phyloP scores from a whole-genome alignment of 345 rosid species.

The Aegle marmelos region DNA sequence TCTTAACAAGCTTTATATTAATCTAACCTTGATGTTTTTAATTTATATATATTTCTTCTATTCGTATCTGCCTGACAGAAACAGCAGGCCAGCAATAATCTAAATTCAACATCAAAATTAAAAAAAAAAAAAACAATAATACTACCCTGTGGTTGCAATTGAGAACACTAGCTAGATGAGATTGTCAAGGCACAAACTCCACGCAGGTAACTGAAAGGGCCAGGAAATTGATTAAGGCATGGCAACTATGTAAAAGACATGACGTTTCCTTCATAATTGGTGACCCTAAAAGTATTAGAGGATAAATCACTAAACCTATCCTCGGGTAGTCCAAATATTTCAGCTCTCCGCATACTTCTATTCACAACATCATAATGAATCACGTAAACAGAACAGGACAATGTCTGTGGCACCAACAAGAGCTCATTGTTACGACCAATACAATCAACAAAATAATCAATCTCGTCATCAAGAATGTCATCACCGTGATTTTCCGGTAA shows the following conservation, averaged over 20 bases:
- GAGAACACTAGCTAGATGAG: background rate
- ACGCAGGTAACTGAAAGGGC: background rate
- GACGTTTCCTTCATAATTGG: constrained; percentile 9
- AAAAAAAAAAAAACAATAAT: no score
- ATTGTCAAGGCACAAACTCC: background rate
- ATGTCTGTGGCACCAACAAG: constrained; percentile 7
- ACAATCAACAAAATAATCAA: constrained; percentile 10
- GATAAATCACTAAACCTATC: constrained; percentile 6
- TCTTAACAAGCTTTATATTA: no score
- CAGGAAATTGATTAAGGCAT: background rate
- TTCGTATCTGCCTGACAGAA: no score
- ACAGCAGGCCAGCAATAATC: no score
- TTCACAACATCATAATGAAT: background rate
- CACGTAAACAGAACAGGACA: constrained; percentile 5
- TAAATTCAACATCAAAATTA: no score
- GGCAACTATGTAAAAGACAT: background rate
- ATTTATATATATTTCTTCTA: no score
- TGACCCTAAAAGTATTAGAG: constrained; percentile 8
- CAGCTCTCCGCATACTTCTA: background rate
- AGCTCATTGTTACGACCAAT: constrained; percentile 7
- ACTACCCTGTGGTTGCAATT: no score
- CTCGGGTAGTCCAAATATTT: constrained; percentile 8
- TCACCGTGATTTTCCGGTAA: background rate
- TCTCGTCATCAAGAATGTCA: background rate
- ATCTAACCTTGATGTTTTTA: no score